Base-by-base conservation (phyloP, 2,329 filamentous ascomycete species). In the Alternaria triticina region DNA sequence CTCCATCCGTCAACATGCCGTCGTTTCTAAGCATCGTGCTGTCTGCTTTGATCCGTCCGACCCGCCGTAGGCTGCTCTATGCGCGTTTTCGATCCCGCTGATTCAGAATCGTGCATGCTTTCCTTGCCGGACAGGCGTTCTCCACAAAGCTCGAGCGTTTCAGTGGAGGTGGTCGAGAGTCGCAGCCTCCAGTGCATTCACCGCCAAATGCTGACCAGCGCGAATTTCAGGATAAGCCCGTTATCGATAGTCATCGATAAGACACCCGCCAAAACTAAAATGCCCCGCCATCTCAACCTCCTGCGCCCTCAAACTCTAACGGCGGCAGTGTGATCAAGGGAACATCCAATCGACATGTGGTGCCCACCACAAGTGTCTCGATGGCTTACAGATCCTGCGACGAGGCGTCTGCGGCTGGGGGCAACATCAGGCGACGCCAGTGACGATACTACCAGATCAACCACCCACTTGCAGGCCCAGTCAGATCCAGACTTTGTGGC, bases 401-500 rank as follows among this genome's bases (percentile, higher is more conserved):
- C 66, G 61, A 67, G 64, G 66, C 66, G 60, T 51, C 40, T 20
- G 45, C 58, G 40, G 52, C 28, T 52, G 25, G 28, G 57, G 40
- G 55, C 40, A 59, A 57, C 12, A 57, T 28, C 25, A 64, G 55
- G 60, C 58, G 55, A 61, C 40, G 54, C 52, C 62, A 62, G 49
- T 57, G 28, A 56, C 49, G 3, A 28, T 47, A 27, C 11, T 47
- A 27, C 40, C 22, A 54, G 59, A 60, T 62, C 62, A 63, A 61
- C 60, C 51, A 52, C 68, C 65, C 59, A 58, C 28, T 52, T 36
- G 49, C 13, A 52, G 57, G 52, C 64, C 66, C 59, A 61, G 56
- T 58, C 52, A 52, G 66, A 69, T 74, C 74, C 66, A 73, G 67
- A 72, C 66, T 62, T 59, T 61, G 63, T 61, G 25, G 25, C 44